These are phyloP conservation scores for Candida sp. DNA, from an alignment of 1,139 yeast genomes.

Conservation along the genomic window DNA sequence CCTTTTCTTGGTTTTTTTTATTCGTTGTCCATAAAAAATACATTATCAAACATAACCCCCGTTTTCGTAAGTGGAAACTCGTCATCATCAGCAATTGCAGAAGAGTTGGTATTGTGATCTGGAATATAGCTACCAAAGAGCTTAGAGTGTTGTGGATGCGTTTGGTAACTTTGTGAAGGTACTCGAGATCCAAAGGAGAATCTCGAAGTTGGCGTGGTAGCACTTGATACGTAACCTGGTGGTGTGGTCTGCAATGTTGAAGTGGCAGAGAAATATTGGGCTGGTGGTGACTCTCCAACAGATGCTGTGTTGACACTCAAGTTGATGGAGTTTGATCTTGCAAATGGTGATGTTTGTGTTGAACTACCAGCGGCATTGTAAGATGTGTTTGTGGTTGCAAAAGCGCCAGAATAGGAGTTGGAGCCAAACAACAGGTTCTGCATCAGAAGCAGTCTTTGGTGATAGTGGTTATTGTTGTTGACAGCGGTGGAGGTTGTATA, in stretches of 20 bases:
- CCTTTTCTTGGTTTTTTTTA: slow-evolving; percentile 6
- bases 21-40: slow-evolving; percentile 39
- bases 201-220: slow-evolving; percentile 10
- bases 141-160: slow-evolving; percentile 3
- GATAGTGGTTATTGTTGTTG: slow-evolving; percentile 1
- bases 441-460: slow-evolving; percentile 8
- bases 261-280: slow-evolving; percentile 15
- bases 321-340: slow-evolving; percentile 17
- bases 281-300: slow-evolving; percentile 16
- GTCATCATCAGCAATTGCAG: slow-evolving; percentile 46
- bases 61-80: slow-evolving; percentile 20
- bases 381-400: background rate
- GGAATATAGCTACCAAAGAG: slow-evolving; percentile 11
- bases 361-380: background rate
- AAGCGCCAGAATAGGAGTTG: slow-evolving; percentile 11
- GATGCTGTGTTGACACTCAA: slow-evolving; percentile 11
- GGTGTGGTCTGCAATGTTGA: slow-evolving; percentile 6
- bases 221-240: slow-evolving; percentile 5
- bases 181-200: slow-evolving; percentile 9
- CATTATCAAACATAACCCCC: slow-evolving; percentile 37
- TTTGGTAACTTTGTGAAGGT: slow-evolving; percentile 4
- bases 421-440: slow-evolving; percentile 8
- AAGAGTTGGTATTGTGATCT: slow-evolving; percentile 39
- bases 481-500: background rate
- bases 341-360: slow-evolving; percentile 6